Base-by-base conservation (phyloP, 2,329 filamentous ascomycete species). In the Dryadomyces quercus-mongolicae region DNA sequence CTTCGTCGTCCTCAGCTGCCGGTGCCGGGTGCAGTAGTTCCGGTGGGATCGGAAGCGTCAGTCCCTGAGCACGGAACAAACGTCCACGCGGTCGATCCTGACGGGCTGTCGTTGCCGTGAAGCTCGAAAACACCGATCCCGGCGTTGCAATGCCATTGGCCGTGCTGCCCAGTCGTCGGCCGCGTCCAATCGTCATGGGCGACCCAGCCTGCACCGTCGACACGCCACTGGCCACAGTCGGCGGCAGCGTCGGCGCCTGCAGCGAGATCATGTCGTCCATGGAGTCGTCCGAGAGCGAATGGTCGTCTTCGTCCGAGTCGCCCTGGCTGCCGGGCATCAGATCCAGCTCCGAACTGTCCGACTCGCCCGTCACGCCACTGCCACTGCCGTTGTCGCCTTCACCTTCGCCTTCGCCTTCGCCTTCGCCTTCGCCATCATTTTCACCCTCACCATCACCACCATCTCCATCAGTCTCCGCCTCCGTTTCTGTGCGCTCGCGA, bases 181-280 rank as follows among this genome's bases (percentile, higher is more conserved):
- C 82, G 53, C 83, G 80, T n/a, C 83, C 84, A 18, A 82, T 62
- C 0, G 87, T 86, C 65, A 88, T 82, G 2, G 91, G 91, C 0
- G 90, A 95, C 12, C 88, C 89, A 1, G 86, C 81, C 44, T 86
- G 86, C 63, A 90, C 78, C 0, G 87, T 86, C 21, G 88, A 93
- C 60, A 92, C 76, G 18, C 87, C 83, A 50, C 89, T 92, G 54
- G 82, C 82, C 25, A 86, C 82, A 16, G 88, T 80, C n/a, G 88
- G 79, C 1, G 87, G 83, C 16, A 96, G 71, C 31, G 84, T 80
- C 1, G 92, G 92, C 1, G 86, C 84, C 60, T 86, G 84, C 36
- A 97, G 75, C 4, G 90, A 94, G 52, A 97, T 95, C 78, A 95
- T 88, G 57, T 95, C 90, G 60, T 96, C 91, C 73, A 89, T 79